These are phyloP conservation scores for Dichomitus squalens DNA, from an alignment of 1,284 basidiomycete species.

Conservation along the genomic window DNA sequence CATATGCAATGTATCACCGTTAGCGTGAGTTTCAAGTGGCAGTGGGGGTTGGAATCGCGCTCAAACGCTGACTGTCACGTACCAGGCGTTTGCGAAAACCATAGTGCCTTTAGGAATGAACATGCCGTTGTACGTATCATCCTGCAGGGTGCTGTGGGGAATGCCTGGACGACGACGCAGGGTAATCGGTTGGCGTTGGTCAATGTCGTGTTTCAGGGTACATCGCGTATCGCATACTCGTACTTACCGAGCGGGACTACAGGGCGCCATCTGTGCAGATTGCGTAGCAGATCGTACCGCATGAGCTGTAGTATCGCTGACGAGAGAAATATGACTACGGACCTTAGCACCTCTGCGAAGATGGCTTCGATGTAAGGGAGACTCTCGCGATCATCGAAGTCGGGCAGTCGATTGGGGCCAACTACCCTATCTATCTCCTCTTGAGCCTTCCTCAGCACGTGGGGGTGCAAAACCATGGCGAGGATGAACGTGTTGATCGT, in stretches of 20 bases:
- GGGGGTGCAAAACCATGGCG: slow-evolving; percentile 34
- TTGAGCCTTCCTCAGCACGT: slow-evolving; percentile 35
- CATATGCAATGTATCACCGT: neutral
- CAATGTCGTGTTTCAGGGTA: neutral
- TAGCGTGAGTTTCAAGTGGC: neutral
- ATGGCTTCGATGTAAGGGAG: slow-evolving; percentile 37
- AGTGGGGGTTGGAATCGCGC: too few species aligned
- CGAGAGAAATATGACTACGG: neutral
- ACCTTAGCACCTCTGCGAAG: slow-evolving; percentile 28
- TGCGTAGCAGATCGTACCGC: neutral
- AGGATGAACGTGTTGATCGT: slow-evolving; percentile 29
- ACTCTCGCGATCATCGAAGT: slow-evolving; percentile 34
- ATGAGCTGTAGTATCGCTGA: neutral
- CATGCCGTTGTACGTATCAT: slow-evolving; percentile 28
- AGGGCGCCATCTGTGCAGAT: slow-evolving; percentile 22
- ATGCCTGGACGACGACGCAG: slow-evolving; percentile 13
- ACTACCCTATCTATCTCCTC: slow-evolving; percentile 39
- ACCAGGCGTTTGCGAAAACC: slow-evolving; percentile 27
- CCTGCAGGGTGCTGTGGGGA: slow-evolving; percentile 27
- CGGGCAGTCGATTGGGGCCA: slow-evolving; percentile 32
- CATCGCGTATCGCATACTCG: neutral
- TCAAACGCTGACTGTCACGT: slow-evolving; percentile 1
- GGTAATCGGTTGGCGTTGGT: neutral
- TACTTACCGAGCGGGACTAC: slow-evolving; percentile 24
- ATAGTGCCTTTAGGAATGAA: slow-evolving; percentile 28